Evolutionary conservation across 2,329 filamentous ascomycete genomes (phyloP).

Genomic region (Sporothrix brunneoviolacea): DNA sequence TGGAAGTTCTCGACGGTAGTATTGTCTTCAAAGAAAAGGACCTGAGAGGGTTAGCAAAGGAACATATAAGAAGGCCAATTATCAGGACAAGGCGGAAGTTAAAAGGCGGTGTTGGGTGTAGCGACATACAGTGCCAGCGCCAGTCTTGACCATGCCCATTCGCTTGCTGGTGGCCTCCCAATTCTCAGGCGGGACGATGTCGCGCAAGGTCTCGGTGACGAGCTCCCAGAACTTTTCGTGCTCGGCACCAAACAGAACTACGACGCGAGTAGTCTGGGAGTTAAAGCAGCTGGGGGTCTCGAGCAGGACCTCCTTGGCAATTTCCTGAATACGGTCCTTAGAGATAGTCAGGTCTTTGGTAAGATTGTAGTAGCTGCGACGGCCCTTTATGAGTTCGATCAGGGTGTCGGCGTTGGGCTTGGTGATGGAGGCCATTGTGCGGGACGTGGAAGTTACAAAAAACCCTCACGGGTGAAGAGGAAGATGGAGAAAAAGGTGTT

Average conservation of each 20-base stretch:
- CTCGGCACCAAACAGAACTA: slow-evolving; percentile 73
- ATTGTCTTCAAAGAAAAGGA: slow-evolving; percentile 83
- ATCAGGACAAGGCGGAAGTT: neutral
- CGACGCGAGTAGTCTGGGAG: slow-evolving; percentile 71
- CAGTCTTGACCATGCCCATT: slow-evolving; percentile 56
- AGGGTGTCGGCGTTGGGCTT: slow-evolving; percentile 47
- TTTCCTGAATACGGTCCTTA: slow-evolving; percentile 54
- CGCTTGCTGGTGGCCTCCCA: slow-evolving; percentile 47
- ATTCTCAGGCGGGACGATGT: slow-evolving; percentile 58
- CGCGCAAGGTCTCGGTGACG: slow-evolving; percentile 56
- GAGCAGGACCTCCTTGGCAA: slow-evolving; percentile 57
- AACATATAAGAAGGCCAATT: neutral
- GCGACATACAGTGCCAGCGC: slow-evolving; percentile 65
- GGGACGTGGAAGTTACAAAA: slow-evolving; percentile 5
- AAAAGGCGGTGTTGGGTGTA: neutral
- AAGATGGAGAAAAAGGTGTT: slow-evolving; percentile 12
- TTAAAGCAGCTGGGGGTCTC: slow-evolving; percentile 81
- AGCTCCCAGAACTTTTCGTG: slow-evolving; percentile 87
- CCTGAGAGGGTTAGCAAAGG: slow-evolving; percentile 30
- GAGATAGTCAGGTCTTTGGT: slow-evolving; percentile 56
- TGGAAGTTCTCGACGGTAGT: slow-evolving; percentile 59
- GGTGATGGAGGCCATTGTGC: slow-evolving; percentile 26
- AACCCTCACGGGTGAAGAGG: too few relatives aligned
- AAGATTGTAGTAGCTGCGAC: slow-evolving; percentile 64
- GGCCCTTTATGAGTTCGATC: slow-evolving; percentile 58